Evolutionary conservation across 768 basidiomycete species (phyloP).

Genomic region (Pholiota molesta): DNA sequence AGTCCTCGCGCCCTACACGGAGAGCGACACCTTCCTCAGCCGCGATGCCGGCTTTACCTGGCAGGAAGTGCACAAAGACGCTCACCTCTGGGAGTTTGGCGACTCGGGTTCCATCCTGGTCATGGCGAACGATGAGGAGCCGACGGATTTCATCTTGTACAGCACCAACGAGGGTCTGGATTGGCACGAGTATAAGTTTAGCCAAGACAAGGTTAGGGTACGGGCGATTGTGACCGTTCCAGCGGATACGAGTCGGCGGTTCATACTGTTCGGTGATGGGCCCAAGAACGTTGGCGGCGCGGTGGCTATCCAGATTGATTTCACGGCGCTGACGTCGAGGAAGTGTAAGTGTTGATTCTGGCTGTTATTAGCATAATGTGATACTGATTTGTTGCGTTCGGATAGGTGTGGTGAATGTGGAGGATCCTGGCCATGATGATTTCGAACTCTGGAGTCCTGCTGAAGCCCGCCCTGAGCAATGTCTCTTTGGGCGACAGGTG

Average conservation of each 20-base stretch:
- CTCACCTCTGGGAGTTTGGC: conserved; percentile 97
- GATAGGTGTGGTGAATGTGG: conserved; percentile 66
- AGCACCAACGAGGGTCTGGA: conserved; percentile 86
- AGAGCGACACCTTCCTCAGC: conserved; percentile 94
- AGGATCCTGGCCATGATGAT: conserved; percentile 84
- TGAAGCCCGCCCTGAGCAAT: conserved; percentile 82
- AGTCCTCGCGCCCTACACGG: conserved; percentile 73
- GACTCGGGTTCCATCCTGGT: conserved; percentile 94
- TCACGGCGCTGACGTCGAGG: conserved; percentile 70
- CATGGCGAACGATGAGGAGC: conserved; percentile 93
- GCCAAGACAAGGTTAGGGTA: conserved; percentile 73
- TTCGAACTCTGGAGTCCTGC: conserved; percentile 98
- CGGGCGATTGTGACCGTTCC: conserved; percentile 84
- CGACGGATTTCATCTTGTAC: conserved; percentile 87
- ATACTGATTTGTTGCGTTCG: not conserved
- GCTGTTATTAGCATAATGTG: not conserved
- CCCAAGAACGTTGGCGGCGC: conserved; percentile 45
- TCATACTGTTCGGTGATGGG: conserved; percentile 78
- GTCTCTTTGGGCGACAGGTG: conserved; percentile 92
- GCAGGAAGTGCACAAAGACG: conserved; percentile 98
- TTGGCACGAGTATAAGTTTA: conserved; percentile 90
- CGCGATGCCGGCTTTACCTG: conserved; percentile 97
- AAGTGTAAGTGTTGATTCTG: conserved; percentile 60
- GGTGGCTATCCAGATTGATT: conserved; percentile 88
- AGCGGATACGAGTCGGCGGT: conserved; percentile 86